Percentiles rank a stretch among this genome's conserved stretches.
phyloP scores from a whole-genome alignment of 371 early-diverging fungal species.

The Actinomortierella ambigua region DNA sequence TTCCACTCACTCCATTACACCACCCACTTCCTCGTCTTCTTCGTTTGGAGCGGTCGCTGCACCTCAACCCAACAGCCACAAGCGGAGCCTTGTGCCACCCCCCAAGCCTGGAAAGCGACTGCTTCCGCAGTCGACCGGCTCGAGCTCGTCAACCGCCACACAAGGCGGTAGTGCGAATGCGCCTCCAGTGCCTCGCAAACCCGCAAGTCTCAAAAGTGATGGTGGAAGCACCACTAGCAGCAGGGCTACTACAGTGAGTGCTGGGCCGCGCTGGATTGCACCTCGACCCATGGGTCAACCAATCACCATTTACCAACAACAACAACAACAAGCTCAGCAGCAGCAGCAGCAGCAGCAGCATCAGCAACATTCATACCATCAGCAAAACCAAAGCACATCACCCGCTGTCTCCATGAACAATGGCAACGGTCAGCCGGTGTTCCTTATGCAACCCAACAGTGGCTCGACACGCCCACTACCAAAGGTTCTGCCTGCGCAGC shows the following conservation, averaged over 20 bases:
- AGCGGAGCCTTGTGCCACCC: conserved; percentile 16
- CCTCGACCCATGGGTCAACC: conserved; percentile 20
- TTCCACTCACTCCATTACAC: background rate
- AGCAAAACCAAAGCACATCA: no score
- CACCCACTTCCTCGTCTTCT: background rate
- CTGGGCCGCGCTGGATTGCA: conserved; percentile 32
- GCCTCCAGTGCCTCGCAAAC: conserved; percentile 44
- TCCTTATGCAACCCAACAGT: background rate
- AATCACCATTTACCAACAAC: no score
- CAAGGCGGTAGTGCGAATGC: conserved; percentile 15
- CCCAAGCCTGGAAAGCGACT: conserved; percentile 44
- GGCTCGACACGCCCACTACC: conserved; percentile 4
- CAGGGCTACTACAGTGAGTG: background rate
- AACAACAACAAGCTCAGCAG: conserved; percentile 2
- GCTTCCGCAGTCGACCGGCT: conserved; percentile 40
- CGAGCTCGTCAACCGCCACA: conserved; percentile 32
- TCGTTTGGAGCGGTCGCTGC: background rate
- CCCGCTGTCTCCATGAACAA: no score
- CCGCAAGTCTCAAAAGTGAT: background rate
- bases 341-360: background rate
- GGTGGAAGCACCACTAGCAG: background rate
- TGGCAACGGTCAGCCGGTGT: no score
- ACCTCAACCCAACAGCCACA: background rate
- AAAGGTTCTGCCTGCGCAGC: conserved; percentile 29
- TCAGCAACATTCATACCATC: no score